Percentiles rank a stretch among this genome's conserved stretches.
These are phyloP conservation scores for Graphium sp. DNA, from an alignment of 2,329 filamentous ascomycete genomes.

Conservation along the genomic window DNA sequence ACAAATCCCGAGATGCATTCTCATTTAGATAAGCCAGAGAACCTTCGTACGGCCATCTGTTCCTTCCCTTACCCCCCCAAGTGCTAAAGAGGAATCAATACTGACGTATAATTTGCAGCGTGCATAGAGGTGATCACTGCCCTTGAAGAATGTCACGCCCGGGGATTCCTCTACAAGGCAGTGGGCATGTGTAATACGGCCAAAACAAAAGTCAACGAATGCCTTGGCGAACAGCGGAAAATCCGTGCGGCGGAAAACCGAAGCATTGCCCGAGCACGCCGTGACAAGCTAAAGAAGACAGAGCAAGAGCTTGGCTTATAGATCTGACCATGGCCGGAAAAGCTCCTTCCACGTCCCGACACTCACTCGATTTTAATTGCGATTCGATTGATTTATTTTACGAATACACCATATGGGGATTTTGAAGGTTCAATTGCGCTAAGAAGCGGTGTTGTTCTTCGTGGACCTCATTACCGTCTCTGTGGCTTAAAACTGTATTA, in stretches of 20 bases:
- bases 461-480: not conserved
- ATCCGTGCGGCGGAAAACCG: slow-evolving; percentile 63
- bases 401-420: not conserved
- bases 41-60: slow-evolving; percentile 17
- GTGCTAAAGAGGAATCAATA: too few relatives aligned
- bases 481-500: not conserved
- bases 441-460: not conserved
- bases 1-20: slow-evolving; percentile 87
- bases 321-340: slow-evolving; percentile 2
- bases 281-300: slow-evolving; percentile 52
- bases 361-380: slow-evolving; percentile 1
- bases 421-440: not conserved
- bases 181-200: slow-evolving; percentile 78
- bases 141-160: slow-evolving; percentile 88
- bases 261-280: slow-evolving; percentile 52
- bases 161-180: slow-evolving; percentile 83
- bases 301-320: slow-evolving; percentile 36
- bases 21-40: slow-evolving; percentile 72
- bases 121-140: slow-evolving; percentile 90
- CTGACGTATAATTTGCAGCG: slow-evolving; percentile 33
- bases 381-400: not conserved
- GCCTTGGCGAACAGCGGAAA: slow-evolving; percentile 63
- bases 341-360: not conserved
- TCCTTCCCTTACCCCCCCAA: slow-evolving; percentile 2
- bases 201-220: slow-evolving; percentile 72